Evolutionary conservation across 2,329 filamentous ascomycete species (phyloP), one percentile per base, ranked within the genome.

Genomic region (Nakataea oryzae): DNA sequence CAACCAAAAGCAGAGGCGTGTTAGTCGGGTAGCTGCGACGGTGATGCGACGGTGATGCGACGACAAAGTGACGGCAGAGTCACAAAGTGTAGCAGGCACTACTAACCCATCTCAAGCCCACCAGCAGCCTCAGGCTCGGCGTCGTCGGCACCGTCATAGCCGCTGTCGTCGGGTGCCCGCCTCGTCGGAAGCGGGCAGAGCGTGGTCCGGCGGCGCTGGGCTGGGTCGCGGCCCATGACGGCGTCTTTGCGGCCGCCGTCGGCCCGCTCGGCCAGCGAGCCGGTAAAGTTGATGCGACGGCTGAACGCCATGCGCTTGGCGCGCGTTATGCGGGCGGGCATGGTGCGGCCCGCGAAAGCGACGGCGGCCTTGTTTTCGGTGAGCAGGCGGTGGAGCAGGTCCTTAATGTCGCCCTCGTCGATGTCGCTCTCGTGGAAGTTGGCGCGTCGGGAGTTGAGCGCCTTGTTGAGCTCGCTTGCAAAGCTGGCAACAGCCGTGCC

Each of bases 401-500:
- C 65, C 6, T 64, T 62, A 30, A 75, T 65, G 28, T 73, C 69
- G 3, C 64, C 62, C 12, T 67, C 63, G 14, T 61, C 50, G 54
- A 70, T 68, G 21, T 69, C 67, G 17, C 67, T 41, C 2, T 62
- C 47, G 58, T 65, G 60, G 27, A 21, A 54, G 11, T 34, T 67
- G 57, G 65, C 58, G 26, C 62, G 58, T 14, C 32, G 55, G 12
- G 65, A 62, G 60, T 72, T 66, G 24, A 73, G 63, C 9, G 68
- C 66, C 41, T 67, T 54, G 60, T 74, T 75, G 54, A 74, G 64
- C 57, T 66, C 63, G 1, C 68, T 68, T 17, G 69, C 67, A 60
- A 74, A 69, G 17, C 47, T 60, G 57, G 4, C n/a, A 17, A 58
- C 27, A 59, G 13, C 2, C 58, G 5, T 59, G 17, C n/a, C n/a